Conservation (phyloP, 495 filamentous ascomycete genomes). For the Amphirosellinia nigrospora region DNA sequence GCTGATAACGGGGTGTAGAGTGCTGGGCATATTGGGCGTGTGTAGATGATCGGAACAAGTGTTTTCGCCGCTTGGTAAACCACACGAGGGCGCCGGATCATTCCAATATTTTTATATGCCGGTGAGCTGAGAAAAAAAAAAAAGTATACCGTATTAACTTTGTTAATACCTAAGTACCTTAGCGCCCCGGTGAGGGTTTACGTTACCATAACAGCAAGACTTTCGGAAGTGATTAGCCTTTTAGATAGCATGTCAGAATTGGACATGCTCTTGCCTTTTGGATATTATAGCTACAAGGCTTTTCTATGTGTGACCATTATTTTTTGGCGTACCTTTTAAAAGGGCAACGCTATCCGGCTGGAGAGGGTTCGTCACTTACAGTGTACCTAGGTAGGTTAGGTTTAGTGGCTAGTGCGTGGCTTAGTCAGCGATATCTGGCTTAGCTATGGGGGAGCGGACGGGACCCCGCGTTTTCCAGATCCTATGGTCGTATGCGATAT, state of each 20-base stretch:
- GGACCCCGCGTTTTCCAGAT: no score
- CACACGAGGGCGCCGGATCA: constrained; percentile 5
- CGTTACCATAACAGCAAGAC: constrained; percentile 6
- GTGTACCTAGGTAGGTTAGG: no score
- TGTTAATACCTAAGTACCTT: constrained; percentile 10
- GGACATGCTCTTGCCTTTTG: no score
- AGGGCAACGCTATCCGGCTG: no score
- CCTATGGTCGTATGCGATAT: no score
- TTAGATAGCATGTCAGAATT: not conserved
- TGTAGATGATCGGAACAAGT: constrained; percentile 18
- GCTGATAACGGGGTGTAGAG: constrained; percentile 20
- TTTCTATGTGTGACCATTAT: no score
- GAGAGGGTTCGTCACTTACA: no score
- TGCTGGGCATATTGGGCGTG: constrained; percentile 21
- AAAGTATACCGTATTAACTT: constrained; percentile 12
- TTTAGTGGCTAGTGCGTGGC: no score
- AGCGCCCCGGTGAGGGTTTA: constrained; percentile 5
- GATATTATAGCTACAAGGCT: no score
- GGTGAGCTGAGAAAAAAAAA: constrained; percentile 1
- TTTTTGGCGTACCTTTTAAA: no score
- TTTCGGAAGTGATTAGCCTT: not conserved
- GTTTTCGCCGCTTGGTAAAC: constrained; percentile 11
- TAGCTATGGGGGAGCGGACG: no score
- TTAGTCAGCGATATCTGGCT: no score
- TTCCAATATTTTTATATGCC: constrained; percentile 9